These are phyloP conservation scores for Saccharomyces pastorianus DNA, from an alignment of 1,139 yeast genomes.

Conservation along the genomic window DNA sequence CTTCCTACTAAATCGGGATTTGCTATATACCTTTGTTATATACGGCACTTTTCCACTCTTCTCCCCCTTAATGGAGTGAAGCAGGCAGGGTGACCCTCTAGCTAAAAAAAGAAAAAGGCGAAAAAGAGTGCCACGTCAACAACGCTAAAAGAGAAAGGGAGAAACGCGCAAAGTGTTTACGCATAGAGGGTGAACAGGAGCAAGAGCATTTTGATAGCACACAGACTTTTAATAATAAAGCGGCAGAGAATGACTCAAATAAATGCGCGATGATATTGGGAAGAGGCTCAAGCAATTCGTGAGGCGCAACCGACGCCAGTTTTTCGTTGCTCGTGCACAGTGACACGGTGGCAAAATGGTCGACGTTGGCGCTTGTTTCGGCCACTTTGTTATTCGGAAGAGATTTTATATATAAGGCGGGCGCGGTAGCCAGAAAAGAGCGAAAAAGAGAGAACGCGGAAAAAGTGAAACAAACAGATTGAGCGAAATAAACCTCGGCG, in stretches of 20 bases:
- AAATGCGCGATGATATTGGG: not conserved
- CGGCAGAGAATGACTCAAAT: not conserved
- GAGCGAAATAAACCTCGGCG: not conserved
- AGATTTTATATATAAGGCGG: not conserved
- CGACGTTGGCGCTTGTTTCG: slow-evolving; percentile 1
- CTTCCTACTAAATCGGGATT: not conserved
- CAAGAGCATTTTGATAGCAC: not conserved
- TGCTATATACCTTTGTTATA: not conserved
- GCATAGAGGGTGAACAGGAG: not conserved
- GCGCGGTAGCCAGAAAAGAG: not conserved
- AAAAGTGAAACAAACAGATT: not conserved
- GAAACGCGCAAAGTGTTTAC: not conserved
- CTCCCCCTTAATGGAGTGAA: not conserved
- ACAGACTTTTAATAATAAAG: not conserved
- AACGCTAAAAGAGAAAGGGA: not conserved
- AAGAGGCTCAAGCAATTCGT: not conserved
- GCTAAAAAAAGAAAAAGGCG: not conserved
- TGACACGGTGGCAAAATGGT: not conserved
- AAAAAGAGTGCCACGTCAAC: slow-evolving; percentile 1
- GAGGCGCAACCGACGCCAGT: not conserved
- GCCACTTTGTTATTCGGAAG: not conserved
- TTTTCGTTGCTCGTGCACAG: not conserved
- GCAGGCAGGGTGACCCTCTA: not conserved
- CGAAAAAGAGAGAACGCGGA: not conserved
- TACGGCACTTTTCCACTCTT: not conserved